Base-by-base conservation (phyloP, 495 filamentous ascomycete genomes). In the Staphylotrichum longicolle region DNA sequence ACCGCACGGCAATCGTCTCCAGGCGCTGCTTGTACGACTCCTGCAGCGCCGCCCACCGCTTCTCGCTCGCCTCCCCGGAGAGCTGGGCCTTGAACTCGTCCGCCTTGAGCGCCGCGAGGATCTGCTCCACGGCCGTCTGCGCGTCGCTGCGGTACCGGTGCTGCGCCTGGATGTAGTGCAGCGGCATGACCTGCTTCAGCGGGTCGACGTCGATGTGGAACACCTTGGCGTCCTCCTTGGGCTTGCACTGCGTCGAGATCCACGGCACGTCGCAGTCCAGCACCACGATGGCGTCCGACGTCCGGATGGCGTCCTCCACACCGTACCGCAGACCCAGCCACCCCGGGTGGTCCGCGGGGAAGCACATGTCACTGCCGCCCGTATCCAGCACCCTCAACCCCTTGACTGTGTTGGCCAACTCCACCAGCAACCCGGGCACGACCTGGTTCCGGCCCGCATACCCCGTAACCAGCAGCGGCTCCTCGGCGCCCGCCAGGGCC, bases 321-420 rank as follows among this genome's bases (percentile, higher is more conserved):
- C 92, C 91, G 64, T 86, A 96, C 62, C 85, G 79, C 64, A 95
- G 69, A 3, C 93, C 91, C 33, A 96, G 72, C 80, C 86, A 84
- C 1, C 66, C 78, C 14, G 78, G 77, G 62, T 96, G 92, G 54
- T 93, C 80, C 2, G 86, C 88, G 3, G 93, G 93, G 75, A 97
- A 97, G 68, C 90, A 95, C 93, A 98, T 94, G 71, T 98, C 93
- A 68, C 89, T 89, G 40, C 91, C 93, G 32, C 90, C 90, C 1
- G 91, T 92, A 71, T 98, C 93, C 34, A 98, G 74, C 15, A 98
- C 91, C 11, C 91, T 79, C 48, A 96, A 71, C 0, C 91, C 91
- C 66, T 87, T 87, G 58, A 96, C 83, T 2, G 79, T 84, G 71
- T 95, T 80, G 10, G 91, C 90, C 44, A 98, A 72, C 39, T 83